These are phyloP conservation scores for Pterulicium gracile DNA, from an alignment of 1,284 basidiomycete species.

Conservation along the genomic window DNA sequence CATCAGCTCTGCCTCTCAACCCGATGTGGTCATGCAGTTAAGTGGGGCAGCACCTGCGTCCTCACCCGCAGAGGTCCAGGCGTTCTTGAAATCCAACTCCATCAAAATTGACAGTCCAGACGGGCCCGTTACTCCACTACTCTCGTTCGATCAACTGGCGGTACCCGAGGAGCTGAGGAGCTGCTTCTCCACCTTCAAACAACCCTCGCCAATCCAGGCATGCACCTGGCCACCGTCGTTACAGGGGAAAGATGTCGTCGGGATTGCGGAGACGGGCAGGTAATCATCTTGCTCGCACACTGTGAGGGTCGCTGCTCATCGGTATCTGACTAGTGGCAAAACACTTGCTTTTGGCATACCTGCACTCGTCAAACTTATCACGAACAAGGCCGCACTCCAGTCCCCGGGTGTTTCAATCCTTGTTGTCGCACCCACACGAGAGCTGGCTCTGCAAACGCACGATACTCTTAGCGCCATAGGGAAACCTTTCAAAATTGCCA, in stretches of 20 bases:
- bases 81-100: conserved; percentile 62
- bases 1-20: no score
- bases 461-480: conserved; percentile 75
- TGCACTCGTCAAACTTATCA: conserved; percentile 61
- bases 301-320: conserved; percentile 4
- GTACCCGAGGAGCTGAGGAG: conserved; percentile 52
- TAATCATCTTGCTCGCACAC: conserved; percentile 16
- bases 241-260: conserved; percentile 80
- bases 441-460: conserved; percentile 92
- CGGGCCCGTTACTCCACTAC: conserved; percentile 53
- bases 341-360: conserved; percentile 96
- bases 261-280: conserved; percentile 96
- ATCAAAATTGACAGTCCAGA: conserved; percentile 61
- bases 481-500: conserved; percentile 65
- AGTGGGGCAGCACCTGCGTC: neutral
- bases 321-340: conserved; percentile 60
- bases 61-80: conserved; percentile 31
- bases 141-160: conserved; percentile 68
- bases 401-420: conserved; percentile 57
- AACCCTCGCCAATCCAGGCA: conserved; percentile 93
- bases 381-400: conserved; percentile 17
- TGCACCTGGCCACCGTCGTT: conserved; percentile 92
- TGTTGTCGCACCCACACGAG: conserved; percentile 88
- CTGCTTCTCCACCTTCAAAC: conserved; percentile 67
- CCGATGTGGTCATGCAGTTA: no score